phyloP scores from a whole-genome alignment of 768 basidiomycete genomes.

The Strobilomyces dryophilus region DNA sequence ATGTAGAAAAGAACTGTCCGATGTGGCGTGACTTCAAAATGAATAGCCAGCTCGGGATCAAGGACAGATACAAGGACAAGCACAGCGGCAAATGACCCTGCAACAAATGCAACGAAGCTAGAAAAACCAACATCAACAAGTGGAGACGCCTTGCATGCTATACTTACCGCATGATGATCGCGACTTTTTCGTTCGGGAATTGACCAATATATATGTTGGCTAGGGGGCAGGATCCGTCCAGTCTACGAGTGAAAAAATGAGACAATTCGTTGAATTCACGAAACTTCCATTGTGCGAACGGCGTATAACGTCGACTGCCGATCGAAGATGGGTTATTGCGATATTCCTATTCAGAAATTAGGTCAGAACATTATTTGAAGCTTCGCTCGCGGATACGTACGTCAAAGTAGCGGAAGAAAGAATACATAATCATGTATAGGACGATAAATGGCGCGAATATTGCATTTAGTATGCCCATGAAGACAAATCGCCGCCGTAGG shows the following conservation, averaged over 20 bases:
- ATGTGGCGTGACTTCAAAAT: conserved; percentile 92
- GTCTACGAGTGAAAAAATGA: conserved; percentile 81
- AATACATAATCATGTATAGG: conserved; percentile 93
- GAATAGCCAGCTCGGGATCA: conserved; percentile 89
- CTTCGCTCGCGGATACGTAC: conserved; percentile 40
- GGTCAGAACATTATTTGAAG: not conserved
- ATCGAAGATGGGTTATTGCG: conserved; percentile 98
- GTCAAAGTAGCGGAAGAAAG: conserved; percentile 99
- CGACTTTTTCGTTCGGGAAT: conserved; percentile 93
- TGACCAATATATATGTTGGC: conserved; percentile 97
- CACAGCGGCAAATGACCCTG: conserved; percentile 95
- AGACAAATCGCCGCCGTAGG: conserved; percentile 80
- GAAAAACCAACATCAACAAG: conserved; percentile 1
- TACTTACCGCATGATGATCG: conserved; percentile 81
- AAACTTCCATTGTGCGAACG: conserved; percentile 97
- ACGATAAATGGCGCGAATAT: conserved; percentile 97
- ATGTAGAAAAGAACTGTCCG: conserved; percentile 94
- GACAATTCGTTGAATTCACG: conserved; percentile 98
- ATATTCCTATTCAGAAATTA: conserved; percentile 67
- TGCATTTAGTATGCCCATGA: conserved; percentile 96
- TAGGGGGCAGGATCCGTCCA: conserved; percentile 84
- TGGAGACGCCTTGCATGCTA: not conserved
- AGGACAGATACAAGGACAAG: conserved; percentile 87
- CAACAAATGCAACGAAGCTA: conserved; percentile 94
- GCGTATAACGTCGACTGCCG: conserved; percentile 88